Conservation (phyloP, 2,329 filamentous ascomycete genomes). For the Aspergillus alliaceus region DNA sequence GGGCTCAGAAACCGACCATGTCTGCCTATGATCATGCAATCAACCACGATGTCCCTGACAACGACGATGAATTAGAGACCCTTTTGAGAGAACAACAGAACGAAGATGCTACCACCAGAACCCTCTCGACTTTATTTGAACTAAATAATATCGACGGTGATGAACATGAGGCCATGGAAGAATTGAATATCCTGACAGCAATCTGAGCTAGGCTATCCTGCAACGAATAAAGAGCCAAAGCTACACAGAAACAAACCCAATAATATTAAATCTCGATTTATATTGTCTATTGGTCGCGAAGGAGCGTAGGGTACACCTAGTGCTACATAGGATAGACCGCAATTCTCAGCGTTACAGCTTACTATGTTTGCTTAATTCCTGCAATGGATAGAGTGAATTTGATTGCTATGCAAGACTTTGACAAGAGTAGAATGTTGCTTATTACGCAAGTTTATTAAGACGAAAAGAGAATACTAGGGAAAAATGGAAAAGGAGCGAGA, state of each 20-base stretch:
- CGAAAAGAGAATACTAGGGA: background rate
- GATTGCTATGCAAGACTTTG: background rate
- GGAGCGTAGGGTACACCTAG: too few species aligned
- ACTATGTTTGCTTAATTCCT: background rate
- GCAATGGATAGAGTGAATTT: background rate
- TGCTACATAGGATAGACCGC: background rate
- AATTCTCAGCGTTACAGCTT: background rate
- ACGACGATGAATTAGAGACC: constrained; percentile 53
- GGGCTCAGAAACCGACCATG: constrained; percentile 28
- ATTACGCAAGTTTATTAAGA: background rate
- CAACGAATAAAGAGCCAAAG: background rate
- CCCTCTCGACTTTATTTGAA: constrained; percentile 60
- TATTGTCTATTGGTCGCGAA: background rate
- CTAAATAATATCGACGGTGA: background rate
- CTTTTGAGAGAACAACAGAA: constrained; percentile 52
- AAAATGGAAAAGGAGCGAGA: too few species aligned
- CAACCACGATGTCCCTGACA: constrained; percentile 29
- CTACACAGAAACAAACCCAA: background rate
- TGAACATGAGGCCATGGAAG: constrained; percentile 55
- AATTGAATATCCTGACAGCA: constrained; percentile 21
- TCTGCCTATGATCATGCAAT: constrained; percentile 23
- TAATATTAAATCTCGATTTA: background rate
- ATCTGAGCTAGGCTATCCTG: background rate
- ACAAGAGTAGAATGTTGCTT: background rate
- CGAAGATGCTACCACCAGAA: constrained; percentile 43